Conservation (phyloP, 352 stramenopile species). For the Phytophthora pistaciae region DNA sequence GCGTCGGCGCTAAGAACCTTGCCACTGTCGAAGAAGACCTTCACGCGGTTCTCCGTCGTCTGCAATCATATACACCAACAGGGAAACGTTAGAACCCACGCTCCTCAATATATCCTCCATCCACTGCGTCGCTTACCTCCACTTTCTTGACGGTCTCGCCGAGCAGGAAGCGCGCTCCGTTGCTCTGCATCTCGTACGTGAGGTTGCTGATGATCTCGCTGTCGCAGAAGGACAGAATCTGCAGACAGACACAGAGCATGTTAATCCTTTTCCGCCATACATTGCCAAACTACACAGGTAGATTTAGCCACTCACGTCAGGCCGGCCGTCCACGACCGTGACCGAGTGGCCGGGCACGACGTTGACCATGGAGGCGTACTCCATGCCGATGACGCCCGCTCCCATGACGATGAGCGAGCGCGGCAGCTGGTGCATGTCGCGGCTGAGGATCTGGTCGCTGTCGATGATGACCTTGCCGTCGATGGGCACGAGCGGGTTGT, state of each 20-base stretch:
- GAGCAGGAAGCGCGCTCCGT: slow-evolving; percentile 87
- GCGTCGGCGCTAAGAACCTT: slow-evolving; percentile 79
- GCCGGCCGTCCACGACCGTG: slow-evolving; percentile 85
- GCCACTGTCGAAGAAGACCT: slow-evolving; percentile 79
- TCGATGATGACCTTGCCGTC: slow-evolving; percentile 88
- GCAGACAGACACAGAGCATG: not conserved
- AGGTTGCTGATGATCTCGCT: slow-evolving; percentile 89
- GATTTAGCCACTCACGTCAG: slow-evolving; percentile 69
- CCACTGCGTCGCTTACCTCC: slow-evolving; percentile 40
- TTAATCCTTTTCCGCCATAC: too few species aligned
- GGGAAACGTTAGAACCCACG: not conserved
- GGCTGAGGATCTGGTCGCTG: slow-evolving; percentile 84
- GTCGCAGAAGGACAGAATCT: slow-evolving; percentile 90
- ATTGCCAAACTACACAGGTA: too few species aligned
- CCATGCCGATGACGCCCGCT: slow-evolving; percentile 91
- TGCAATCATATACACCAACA: slow-evolving; percentile 16
- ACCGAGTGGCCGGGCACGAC: slow-evolving; percentile 88
- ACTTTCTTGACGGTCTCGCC: slow-evolving; percentile 83
- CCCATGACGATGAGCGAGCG: slow-evolving; percentile 85
- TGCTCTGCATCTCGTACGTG: slow-evolving; percentile 91
- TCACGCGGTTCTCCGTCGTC: slow-evolving; percentile 66
- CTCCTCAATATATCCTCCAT: not conserved
- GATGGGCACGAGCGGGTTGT: slow-evolving; percentile 80
- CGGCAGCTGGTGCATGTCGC: slow-evolving; percentile 70
- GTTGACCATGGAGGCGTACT: slow-evolving; percentile 93